Evolutionary conservation across 1,139 yeast species (phyloP), one percentile per base, ranked within the genome.

Genomic region (Suhomyces bokatorum): DNA sequence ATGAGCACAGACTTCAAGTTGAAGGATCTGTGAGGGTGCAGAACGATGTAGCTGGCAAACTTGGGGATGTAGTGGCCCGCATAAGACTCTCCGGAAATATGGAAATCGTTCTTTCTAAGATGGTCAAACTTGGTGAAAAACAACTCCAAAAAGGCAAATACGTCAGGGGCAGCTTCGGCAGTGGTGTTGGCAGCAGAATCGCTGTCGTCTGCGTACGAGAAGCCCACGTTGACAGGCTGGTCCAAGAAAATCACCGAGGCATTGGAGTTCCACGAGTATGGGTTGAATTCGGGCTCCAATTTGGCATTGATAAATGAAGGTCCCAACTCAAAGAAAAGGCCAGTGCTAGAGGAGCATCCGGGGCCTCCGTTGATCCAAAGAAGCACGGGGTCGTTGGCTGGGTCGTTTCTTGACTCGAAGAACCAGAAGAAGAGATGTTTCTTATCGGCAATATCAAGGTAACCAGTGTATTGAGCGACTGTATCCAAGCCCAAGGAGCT

Each of bases 1-100:
- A 87, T 86, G 58, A 87, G 61, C 3, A 86, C 80, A 2, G 93
- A 85, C 10, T 79, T 65, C 54, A 87, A 73, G 52, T 85, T 78
- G 63, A 86, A 85, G 15, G 77, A 66, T 47, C 84, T 75, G 54
- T 82, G 85, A 13, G 78, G 78, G 59, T 81, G 81, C 49, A 68
- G 71, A 47, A 84, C 63, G 49, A 87, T 85, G 58, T 85, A 91
- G 40, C 77, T 69, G 20, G 91, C 91, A 63, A 87, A 81, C 26
- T 75, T 79, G 27, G 96, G 96, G 51, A 87, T 80, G 62, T 87
- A 87, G 64, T 86, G 93, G 33, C 95, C 95, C 27, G 87, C 95
- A 58, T 87, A 87, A 12, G 91, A 84, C 65, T 87, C 95, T 46
- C 95, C 95, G 45, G 95, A 81, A 60, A 87, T 82, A 62, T 86